These are phyloP conservation scores for Geotrichum europaeum DNA, from an alignment of 1,139 yeast species.

Conservation along the genomic window DNA sequence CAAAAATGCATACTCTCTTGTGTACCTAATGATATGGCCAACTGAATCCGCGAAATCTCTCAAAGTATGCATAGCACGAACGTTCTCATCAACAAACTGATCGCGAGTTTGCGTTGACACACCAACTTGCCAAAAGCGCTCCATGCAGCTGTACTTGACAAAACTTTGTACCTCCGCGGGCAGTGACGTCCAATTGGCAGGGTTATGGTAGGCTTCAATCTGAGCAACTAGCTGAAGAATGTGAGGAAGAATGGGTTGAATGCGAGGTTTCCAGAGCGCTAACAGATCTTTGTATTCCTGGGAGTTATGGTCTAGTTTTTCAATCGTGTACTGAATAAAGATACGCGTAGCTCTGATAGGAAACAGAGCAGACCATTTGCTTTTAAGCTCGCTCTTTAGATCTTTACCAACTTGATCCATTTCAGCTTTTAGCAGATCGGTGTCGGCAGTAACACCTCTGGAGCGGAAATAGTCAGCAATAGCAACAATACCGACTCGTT, in stretches of 20 bases:
- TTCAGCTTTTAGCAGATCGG: conserved; percentile 66
- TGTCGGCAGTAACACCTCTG: conserved; percentile 70
- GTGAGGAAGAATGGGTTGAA: conserved; percentile 87
- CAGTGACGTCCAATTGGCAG: conserved; percentile 79
- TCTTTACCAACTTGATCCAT: conserved; percentile 89
- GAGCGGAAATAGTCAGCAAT: conserved; percentile 86
- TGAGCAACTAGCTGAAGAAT: conserved; percentile 80
- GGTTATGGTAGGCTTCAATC: conserved; percentile 90
- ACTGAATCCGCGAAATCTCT: conserved; percentile 97
- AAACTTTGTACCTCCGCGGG: conserved; percentile 89
- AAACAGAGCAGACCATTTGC: conserved; percentile 89
- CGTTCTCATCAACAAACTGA: conserved; percentile 89
- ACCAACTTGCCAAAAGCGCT: conserved; percentile 98
- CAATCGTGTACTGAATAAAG: conserved; percentile 91
- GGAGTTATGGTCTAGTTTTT: conserved; percentile 72
- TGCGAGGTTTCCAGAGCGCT: conserved; percentile 85
- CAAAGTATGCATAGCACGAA: conserved; percentile 85
- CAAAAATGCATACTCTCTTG: conserved; percentile 90
- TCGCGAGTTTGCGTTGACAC: conserved; percentile 92
- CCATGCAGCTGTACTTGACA: conserved; percentile 81
- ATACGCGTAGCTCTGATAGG: conserved; percentile 95
- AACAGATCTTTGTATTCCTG: conserved; percentile 69
- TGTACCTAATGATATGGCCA: conserved; percentile 93
- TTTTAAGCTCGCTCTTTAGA: conserved; percentile 70
- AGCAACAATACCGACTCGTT: conserved; percentile 86